Base-by-base conservation (phyloP, 169 alveolate species). In the Eimeria acervulina region DNA sequence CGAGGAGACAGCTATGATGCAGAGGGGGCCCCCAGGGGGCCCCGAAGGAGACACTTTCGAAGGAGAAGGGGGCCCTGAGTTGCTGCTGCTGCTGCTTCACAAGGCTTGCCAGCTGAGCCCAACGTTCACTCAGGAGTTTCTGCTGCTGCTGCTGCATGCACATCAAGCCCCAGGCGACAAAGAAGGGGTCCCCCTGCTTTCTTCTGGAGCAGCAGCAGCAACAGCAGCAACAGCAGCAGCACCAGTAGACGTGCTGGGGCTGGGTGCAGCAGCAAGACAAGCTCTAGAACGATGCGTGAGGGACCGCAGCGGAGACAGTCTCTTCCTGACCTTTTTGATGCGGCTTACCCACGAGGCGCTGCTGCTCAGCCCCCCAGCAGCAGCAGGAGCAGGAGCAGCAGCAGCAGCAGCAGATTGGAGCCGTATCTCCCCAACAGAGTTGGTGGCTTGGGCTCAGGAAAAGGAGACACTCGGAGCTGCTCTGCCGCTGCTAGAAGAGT, bases 401-500 rank as follows among this genome's bases (percentile, higher is more conserved):
- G 33, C n/a, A 21, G 74, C 74, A 63, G n/a, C 74, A 0, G 74
- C 74, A 1, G 33, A 63, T 8, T 13, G n/a, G 74, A 63, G 74
- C 74, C n/a, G 74, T n/a, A 63, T 63, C 28, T n/a, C 2, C 23
- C 85, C 85, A 28, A 31, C 40, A 38, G 33, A 33, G 85, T 42
- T 74, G 52, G 19, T 33, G 31, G 85, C 26, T 13, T 42, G 26
- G 2, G 85, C 85, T 10, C 10, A 26, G 47, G 13, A 8, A 13
- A 74, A 42, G 13, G 85, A 74, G 51, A 74, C 85, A 19, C 26
- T 74, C 42, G 85, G 31, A n/a, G 85, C 51, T 33, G 85, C 85
- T 6, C 85, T n/a, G 51, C 85, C 85, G 85, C 85, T 74, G 51
- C 51, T 74, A 42, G 52, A 74, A 51, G 52, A 74, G 85, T 19